A percentile compares a stretch with the other conserved stretches of the same genome.
phyloP scores from a whole-genome alignment of 495 filamentous ascomycete genomes.

The Umbilicaria muhlenbergii region DNA sequence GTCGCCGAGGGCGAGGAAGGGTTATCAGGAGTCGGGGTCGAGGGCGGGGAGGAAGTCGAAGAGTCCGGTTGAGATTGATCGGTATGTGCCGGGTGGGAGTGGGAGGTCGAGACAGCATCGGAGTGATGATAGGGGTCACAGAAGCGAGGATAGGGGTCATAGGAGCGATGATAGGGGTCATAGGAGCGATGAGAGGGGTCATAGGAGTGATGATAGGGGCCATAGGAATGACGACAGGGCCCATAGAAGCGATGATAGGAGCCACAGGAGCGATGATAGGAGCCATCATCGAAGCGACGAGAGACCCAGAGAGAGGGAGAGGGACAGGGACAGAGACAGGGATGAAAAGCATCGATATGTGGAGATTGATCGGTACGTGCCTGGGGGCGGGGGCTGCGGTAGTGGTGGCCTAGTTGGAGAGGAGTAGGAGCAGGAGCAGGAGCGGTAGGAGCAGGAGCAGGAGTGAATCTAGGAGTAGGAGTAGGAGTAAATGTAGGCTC shows the following conservation, averaged over 20 bases:
- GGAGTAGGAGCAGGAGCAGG: too few relatives aligned
- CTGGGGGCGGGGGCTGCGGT: constrained; percentile 4
- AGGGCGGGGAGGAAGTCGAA: constrained; percentile 6
- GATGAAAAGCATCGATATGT: constrained; percentile 13
- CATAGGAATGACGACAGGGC: constrained; percentile 18
- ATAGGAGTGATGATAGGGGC: constrained; percentile 14
- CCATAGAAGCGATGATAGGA: constrained; percentile 16
- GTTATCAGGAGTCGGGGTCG: constrained; percentile 4
- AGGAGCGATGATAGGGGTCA: constrained; percentile 3
- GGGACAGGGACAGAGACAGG: constrained; percentile 12
- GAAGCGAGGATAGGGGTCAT: background rate
- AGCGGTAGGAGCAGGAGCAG: too few relatives aligned
- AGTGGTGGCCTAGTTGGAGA: too few relatives aligned
- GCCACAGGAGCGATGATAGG: constrained; percentile 6
- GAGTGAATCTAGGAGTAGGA: too few relatives aligned
- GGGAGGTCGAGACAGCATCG: constrained; percentile 2
- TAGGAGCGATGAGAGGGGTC: constrained; percentile 3
- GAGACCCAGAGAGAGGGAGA: constrained; percentile 20
- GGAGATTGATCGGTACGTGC: constrained; percentile 42
- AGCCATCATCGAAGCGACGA: constrained; percentile 23
- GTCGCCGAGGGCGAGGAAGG: constrained; percentile 9
- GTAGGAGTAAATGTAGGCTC: too few relatives aligned
- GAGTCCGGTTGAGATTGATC: constrained; percentile 19
- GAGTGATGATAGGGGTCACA: constrained; percentile 7
- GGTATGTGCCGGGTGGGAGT: constrained; percentile 15